Evolutionary conservation across 177 flowering plant genomes (phyloP).

Genomic region (Vitis hybrid): DNA sequence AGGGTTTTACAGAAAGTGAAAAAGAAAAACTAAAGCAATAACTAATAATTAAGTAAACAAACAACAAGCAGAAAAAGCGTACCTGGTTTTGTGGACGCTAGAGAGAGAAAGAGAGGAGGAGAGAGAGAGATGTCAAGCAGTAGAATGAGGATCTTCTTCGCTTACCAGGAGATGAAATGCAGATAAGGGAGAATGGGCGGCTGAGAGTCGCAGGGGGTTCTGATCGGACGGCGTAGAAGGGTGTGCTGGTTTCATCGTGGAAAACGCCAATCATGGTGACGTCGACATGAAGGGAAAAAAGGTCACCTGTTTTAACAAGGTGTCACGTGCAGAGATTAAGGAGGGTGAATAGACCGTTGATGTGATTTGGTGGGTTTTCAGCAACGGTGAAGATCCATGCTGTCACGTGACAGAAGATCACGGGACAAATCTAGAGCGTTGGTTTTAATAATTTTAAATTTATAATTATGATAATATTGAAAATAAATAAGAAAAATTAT

Average conservation of each 20-base stretch:
- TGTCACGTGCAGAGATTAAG: not conserved
- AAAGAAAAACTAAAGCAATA: not conserved
- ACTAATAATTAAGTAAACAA: not conserved
- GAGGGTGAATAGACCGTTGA: not conserved
- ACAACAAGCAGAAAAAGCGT: not conserved
- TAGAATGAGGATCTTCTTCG: not conserved
- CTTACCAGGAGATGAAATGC: constrained; percentile 5
- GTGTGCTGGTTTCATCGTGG: constrained; percentile 9
- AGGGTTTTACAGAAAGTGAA: constrained; percentile 10
- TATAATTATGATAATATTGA: too few species aligned
- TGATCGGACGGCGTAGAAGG: constrained; percentile 22
- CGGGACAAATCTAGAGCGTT: too few species aligned
- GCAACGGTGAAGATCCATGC: too few species aligned
- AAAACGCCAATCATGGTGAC: constrained; percentile 26
- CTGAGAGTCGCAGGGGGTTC: not conserved
- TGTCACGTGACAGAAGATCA: too few species aligned
- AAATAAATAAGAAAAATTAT: too few species aligned
- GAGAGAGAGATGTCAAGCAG: constrained; percentile 3
- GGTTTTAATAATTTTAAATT: too few species aligned
- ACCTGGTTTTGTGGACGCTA: constrained; percentile 8
- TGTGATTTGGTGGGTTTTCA: too few species aligned
- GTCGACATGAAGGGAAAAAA: constrained; percentile 4
- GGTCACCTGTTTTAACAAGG: not conserved
- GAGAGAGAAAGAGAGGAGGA: constrained; percentile 7
- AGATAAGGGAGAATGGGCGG: constrained; percentile 28